Percentiles rank a stretch among this genome's conserved stretches.
Evolutionary conservation across 2,329 filamentous ascomycete species (phyloP).

Genomic region (Stagonosporopsis cucurbitacearum): DNA sequence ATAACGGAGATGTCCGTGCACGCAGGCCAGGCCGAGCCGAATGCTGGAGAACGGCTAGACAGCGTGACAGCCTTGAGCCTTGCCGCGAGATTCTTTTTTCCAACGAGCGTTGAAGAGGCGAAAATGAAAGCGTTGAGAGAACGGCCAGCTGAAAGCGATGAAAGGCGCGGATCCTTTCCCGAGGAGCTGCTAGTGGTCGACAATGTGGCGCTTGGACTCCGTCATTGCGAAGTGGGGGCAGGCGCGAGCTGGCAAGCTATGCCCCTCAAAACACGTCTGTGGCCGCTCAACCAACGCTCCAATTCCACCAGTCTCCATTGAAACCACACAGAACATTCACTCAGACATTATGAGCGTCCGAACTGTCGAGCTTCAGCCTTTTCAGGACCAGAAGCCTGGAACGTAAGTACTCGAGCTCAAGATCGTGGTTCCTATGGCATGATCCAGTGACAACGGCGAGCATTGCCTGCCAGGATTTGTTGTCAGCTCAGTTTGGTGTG

Average conservation of each 20-base stretch:
- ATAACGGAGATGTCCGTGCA: conserved; percentile 17
- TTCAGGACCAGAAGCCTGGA: conserved; percentile 97
- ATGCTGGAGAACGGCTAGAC: conserved; percentile 16
- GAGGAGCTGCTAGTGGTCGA: conserved; percentile 27
- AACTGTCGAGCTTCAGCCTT: conserved; percentile 82
- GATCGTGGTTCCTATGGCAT: neutral
- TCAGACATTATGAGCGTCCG: conserved; percentile 67
- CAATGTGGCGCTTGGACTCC: conserved; percentile 24
- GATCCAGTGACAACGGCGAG: conserved; percentile 1
- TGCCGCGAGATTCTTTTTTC: conserved; percentile 13
- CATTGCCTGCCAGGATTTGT: neutral
- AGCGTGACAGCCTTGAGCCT: conserved; percentile 16
- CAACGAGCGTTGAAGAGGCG: conserved; percentile 10
- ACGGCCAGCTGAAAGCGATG: conserved; percentile 12
- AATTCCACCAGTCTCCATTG: conserved; percentile 31
- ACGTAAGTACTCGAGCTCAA: conserved; percentile 71
- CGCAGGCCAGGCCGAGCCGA: conserved; percentile 15
- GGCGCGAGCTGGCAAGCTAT: conserved; percentile 24
- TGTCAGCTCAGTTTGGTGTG: neutral
- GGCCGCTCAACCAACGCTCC: conserved; percentile 24
- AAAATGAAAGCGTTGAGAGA: conserved; percentile 15
- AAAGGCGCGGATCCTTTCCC: conserved; percentile 16
- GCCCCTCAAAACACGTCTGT: conserved; percentile 41
- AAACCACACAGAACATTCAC: conserved; percentile 29
- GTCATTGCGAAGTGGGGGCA: conserved; percentile 40